These are phyloP conservation scores for Amylostereum chailletii DNA, from an alignment of 1,284 basidiomycete species.

Conservation along the genomic window DNA sequence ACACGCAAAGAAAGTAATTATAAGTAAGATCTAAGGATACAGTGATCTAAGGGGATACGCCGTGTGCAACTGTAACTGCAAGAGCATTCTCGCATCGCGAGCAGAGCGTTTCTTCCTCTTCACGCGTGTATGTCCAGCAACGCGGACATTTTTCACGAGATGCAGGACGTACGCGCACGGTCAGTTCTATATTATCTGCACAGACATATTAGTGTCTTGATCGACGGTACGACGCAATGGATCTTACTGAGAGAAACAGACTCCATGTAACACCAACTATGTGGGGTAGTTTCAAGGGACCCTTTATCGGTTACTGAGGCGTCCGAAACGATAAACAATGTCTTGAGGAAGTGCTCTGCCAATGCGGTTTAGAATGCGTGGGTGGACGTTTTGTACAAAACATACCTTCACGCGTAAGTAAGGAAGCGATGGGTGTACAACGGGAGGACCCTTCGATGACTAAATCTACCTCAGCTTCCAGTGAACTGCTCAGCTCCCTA, in stretches of 20 bases:
- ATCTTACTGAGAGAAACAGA: conserved; percentile 18
- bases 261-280: conserved; percentile 40
- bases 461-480: conserved; percentile 54
- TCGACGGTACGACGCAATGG: too few species aligned
- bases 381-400: conserved; percentile 2
- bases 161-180: conserved; percentile 47
- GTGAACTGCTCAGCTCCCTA: conserved; percentile 62
- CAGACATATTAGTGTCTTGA: not conserved
- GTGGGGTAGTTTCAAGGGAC: conserved; percentile 25
- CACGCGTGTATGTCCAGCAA: conserved; percentile 67
- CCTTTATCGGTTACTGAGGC: conserved; percentile 39
- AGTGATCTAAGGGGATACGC: too few species aligned
- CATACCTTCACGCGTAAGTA: conserved; percentile 36
- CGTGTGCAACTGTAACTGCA: too few species aligned
- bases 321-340: conserved; percentile 73
- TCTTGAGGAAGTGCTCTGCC: conserved; percentile 54
- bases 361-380: not conserved
- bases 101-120: conserved; percentile 44
- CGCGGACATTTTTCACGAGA: conserved; percentile 59
- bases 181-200: conserved; percentile 29
- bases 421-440: too few species aligned
- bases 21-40: too few species aligned
- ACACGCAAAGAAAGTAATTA: too few species aligned
- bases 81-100: conserved; percentile 33
- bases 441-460: conserved; percentile 14